Evolutionary conservation across 192 early-diverging fungal species (phyloP), one percentile per base, ranked within the genome.

Genomic region (Mortierella antarctica): DNA sequence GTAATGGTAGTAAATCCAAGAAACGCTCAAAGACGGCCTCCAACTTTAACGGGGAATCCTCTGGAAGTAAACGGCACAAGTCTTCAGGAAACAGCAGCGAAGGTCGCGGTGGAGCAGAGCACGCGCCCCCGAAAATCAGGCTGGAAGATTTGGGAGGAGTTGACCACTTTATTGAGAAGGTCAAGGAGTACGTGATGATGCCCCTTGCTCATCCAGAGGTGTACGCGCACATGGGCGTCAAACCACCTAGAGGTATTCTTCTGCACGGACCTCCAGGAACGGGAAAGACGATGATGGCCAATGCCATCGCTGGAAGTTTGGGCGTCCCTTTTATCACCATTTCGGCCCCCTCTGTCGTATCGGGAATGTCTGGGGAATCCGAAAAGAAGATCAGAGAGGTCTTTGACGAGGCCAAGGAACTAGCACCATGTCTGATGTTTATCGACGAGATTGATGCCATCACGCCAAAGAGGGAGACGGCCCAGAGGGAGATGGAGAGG

Each of bases 401-500:
- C 0, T 99, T 99, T 89, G 95, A 96, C n/a, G 96, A 98, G 73
- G 97, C 96, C 6, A 94, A 89, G 61, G 91, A 87, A 7, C 79
- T 91, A 65, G 96, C 96, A 8, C 96, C 96, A 0, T 96, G 95
- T 83, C 71, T 99, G 23, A 86, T 99, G 62, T 99, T 99, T 69
- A 96, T 99, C 70, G 97, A 99, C 75, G 97, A 99, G 81, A 98
- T 99, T 65, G 97, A 99, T 81, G 95, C 96, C 15, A 98, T 99
- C 57, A 95, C 96, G 5, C 96, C 97, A 23, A 90, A 90, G 64
- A 87, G 95, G 62, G 95, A 96, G 73, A 95, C 92, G 49, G 94
- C 96, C 7, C 95, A 97, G 76, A 85, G 96, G 65, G 97, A 97
- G 79, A 97, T 99, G 90, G 97, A 99, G 84, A 87, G 96, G 20